Evolutionary conservation across 306 rosid species (phyloP), one percentile per base, ranked within the genome.

Genomic region (Cyclanthera cordifolia): DNA sequence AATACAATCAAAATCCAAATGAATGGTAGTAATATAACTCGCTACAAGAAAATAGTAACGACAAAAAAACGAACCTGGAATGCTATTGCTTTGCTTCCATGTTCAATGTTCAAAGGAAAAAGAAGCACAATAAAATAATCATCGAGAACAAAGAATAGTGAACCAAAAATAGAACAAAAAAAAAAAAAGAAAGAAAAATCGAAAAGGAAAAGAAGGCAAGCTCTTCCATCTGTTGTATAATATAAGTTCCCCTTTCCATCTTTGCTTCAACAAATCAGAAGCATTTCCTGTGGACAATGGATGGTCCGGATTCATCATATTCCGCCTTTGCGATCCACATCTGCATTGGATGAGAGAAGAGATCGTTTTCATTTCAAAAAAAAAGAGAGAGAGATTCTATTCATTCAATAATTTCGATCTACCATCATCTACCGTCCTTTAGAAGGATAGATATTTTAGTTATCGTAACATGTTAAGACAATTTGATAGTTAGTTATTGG

Each of bases 271-370:
- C 72, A 73, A 72, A 71, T 82, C 79, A 91, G 85, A 91, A 91
- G 92, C 97, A 91, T 82, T 91, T 91, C 92, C 96, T 85, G 86
- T 91, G 97, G 57, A 91, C 97, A 37, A 91, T 89, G 54, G 97
- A 91, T 63, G 97, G 97, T 23, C 97, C 96, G 6, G 95, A 91
- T 74, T 91, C 97, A 53, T 91, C 97, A 65, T 91, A 91, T 73
- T 91, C 97, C 8, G 96, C 90, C 80, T 91, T 91, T 41, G 96
- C 95, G 73, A 91, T 91, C 97, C 97, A 91, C 97, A 91, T 91
- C 97, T 91, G 85, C 80, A 74, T 37, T 51, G 71, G 4, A 63
- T 71, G 7, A 61, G 57, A 34, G 12, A 41, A 43, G n/a, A n/a
- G n/a, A n/a, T n/a, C n/a, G n/a, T n/a, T n/a, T n/a, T n/a, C n/a